These are phyloP conservation scores for Neonectria faginata DNA, from an alignment of 2,329 filamentous ascomycete genomes.

Conservation along the genomic window DNA sequence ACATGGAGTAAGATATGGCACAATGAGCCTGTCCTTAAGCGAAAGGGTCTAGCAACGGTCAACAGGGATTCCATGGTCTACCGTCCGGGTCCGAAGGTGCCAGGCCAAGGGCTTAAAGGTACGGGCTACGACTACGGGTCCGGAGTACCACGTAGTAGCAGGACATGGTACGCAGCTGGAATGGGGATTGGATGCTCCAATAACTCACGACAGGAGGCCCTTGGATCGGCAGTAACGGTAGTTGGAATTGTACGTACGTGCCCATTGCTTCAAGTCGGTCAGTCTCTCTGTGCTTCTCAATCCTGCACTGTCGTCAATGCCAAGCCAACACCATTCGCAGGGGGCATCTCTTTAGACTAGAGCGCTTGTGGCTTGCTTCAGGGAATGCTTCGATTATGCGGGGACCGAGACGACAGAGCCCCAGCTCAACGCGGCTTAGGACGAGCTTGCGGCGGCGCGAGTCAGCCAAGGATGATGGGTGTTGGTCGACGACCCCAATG, in stretches of 20 bases:
- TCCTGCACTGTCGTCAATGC: constrained; percentile 15
- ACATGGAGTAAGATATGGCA: constrained; percentile 20
- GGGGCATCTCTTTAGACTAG: constrained; percentile 3
- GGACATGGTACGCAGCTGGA: not conserved
- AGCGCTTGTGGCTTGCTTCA: constrained; percentile 7
- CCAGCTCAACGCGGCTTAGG: constrained; percentile 9
- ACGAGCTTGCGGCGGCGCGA: constrained; percentile 1
- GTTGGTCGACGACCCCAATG: not conserved
- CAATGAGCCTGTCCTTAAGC: constrained; percentile 22
- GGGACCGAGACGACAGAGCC: constrained; percentile 10
- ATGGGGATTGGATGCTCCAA: constrained; percentile 8
- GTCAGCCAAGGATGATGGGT: constrained; percentile 11
- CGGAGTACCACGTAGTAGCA: not conserved
- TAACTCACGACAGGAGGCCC: constrained; percentile 7
- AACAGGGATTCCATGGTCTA: constrained; percentile 13
- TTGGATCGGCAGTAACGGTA: constrained; percentile 22
- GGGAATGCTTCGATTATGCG: constrained; percentile 18
- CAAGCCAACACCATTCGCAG: constrained; percentile 10
- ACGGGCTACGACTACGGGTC: not conserved
- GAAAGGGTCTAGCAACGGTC: constrained; percentile 13
- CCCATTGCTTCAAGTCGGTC: constrained; percentile 4
- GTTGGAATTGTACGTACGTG: constrained; percentile 2
- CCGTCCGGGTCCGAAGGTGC: constrained; percentile 4
- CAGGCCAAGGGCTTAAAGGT: constrained; percentile 8
- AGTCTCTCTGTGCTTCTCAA: constrained; percentile 3